Evolutionary conservation across 148 eudicot species (phyloP), one percentile per base, ranked within the genome.

Genomic region (Cornus kousa): DNA sequence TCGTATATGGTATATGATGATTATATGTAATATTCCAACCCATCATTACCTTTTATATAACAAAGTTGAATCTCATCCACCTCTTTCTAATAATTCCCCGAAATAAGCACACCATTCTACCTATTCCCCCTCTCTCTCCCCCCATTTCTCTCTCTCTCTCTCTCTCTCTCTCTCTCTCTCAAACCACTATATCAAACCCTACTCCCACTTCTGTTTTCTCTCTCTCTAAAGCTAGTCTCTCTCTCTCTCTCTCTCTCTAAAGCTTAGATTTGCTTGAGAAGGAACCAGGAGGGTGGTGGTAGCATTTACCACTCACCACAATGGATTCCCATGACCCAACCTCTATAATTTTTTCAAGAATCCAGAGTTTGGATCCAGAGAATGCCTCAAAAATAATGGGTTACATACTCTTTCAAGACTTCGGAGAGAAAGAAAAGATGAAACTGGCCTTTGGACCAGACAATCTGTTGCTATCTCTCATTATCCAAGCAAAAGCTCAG

Each of bases 301-400:
- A 8, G 4, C 31, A n/a, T 11, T 22, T 14, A 9, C 57, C 37
- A 19, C 10, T 31, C 71, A 6, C 72, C 79, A 57, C 80, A 75
- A 93, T 93, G 97, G 98, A 94, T 81, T 83, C 92, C 16, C 72
- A 84, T 65, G 97, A 94, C 48, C 91, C 95, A 31, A 82, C 93
- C 2, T 85, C 80, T 40, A 78, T 83, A 48, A 90, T 94, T 9
- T 85, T 91, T 69, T 78, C 89, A 0, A 82, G 91, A 67, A 85
- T 94, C 14, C 88, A 88, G 73, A 77, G 40, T 74, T 72, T 92
- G 67, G 98, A 94, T 87, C 97, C 92, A 57, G 97, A 92, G 33
- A 85, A 92, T 80, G 98, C 92, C 4, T 83, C 91, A 0, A 92
- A 84, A 79, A 90, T 92, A 84, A 87, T 90, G 87, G 92, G 95